These are phyloP conservation scores for Diplodia intermedia DNA, from an alignment of 2,329 filamentous ascomycete genomes.

Conservation along the genomic window DNA sequence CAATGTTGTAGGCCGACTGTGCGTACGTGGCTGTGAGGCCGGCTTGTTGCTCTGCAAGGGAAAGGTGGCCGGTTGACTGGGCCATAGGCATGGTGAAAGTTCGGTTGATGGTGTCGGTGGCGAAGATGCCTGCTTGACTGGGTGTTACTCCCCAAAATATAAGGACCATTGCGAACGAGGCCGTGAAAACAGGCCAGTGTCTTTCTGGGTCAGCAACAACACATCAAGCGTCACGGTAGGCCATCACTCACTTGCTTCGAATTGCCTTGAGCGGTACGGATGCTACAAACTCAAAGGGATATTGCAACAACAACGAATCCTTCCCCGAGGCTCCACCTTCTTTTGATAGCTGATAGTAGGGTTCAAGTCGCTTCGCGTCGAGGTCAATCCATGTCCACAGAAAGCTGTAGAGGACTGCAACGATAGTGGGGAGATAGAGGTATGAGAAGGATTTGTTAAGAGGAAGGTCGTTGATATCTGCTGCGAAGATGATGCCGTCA, in stretches of 20 bases:
- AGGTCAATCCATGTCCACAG: constrained; percentile 67
- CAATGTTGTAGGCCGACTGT: constrained; percentile 56
- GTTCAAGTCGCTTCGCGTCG: constrained; percentile 65
- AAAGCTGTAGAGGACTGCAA: constrained; percentile 63
- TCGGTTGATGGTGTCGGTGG: constrained; percentile 44
- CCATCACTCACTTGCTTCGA: constrained; percentile 38
- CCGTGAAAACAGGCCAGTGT: constrained; percentile 62
- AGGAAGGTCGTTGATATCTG: constrained; percentile 49
- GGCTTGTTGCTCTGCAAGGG: constrained; percentile 42
- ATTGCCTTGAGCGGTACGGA: constrained; percentile 53
- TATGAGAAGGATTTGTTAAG: constrained; percentile 50
- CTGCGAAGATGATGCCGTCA: constrained; percentile 54
- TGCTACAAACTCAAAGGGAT: constrained; percentile 59
- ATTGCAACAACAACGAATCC: constrained; percentile 60
- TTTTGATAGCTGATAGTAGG: constrained; percentile 65
- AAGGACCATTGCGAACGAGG: constrained; percentile 57
- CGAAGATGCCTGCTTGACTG: constrained; percentile 62
- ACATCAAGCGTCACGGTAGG: not conserved
- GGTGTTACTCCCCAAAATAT: constrained; percentile 65
- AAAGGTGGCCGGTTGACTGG: constrained; percentile 39
- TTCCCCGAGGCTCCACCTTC: constrained; percentile 51
- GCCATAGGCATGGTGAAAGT: constrained; percentile 30
- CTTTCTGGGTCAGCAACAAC: constrained; percentile 38
- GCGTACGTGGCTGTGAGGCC: constrained; percentile 49
- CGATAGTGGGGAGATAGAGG: constrained; percentile 61